A percentile compares a stretch with the other conserved stretches of the same genome.
Evolutionary conservation across 179 eudicot species (phyloP).

Genomic region (Corrigiola litoralis): DNA sequence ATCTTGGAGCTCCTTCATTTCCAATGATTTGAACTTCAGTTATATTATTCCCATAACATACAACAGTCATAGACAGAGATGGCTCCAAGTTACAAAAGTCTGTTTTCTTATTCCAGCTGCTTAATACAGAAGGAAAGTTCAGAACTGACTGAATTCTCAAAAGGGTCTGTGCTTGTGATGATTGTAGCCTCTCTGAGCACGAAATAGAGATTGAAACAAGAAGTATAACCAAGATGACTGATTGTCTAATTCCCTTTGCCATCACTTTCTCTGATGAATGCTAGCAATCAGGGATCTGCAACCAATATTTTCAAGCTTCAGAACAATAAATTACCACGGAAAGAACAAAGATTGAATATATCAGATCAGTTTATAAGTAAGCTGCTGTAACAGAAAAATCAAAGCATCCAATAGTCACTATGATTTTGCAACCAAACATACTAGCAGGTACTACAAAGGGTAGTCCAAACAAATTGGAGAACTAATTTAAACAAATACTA

Average conservation of each 20-base stretch:
- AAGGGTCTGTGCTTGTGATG: slow-evolving; percentile 61
- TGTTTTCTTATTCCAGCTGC: slow-evolving; percentile 54
- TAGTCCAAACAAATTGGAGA: not conserved
- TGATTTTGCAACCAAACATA: not conserved
- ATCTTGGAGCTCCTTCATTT: slow-evolving; percentile 29
- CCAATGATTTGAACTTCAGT: slow-evolving; percentile 77
- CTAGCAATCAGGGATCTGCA: not conserved
- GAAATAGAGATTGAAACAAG: slow-evolving; percentile 26
- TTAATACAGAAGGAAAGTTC: slow-evolving; percentile 48
- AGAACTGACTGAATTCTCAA: slow-evolving; percentile 51
- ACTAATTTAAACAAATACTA: not conserved
- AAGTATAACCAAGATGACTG: slow-evolving; percentile 10
- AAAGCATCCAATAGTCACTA: not conserved
- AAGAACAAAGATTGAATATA: not conserved
- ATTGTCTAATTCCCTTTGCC: slow-evolving; percentile 12
- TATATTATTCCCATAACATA: slow-evolving; percentile 70
- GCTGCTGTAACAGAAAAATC: too few species aligned
- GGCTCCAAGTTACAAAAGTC: slow-evolving; percentile 69
- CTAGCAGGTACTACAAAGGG: not conserved
- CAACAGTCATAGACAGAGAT: slow-evolving; percentile 50
- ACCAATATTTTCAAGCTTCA: slow-evolving; percentile 8
- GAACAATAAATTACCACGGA: slow-evolving; percentile 7
- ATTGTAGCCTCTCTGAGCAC: slow-evolving; percentile 43
- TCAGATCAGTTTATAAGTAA: too few species aligned
- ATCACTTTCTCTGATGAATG: slow-evolving; percentile 11